Conservation (phyloP, 306 rosid species). For the Sechiopsis laciniata region DNA sequence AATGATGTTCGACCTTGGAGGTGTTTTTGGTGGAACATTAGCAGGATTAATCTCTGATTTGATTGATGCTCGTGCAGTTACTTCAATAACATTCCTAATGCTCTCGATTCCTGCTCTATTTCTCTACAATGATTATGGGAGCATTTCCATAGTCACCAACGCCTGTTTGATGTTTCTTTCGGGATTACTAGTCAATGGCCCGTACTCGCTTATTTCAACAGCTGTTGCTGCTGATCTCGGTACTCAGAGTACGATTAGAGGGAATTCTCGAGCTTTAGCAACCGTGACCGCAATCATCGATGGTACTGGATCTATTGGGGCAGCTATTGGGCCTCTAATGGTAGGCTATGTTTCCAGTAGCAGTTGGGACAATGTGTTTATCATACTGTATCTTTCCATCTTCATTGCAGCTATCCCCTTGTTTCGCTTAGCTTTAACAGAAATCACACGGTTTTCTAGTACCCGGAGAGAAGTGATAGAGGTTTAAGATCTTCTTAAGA, state of each 20-base stretch:
- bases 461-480: conserved; percentile 24
- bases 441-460: conserved; percentile 41
- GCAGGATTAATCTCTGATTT: conserved; percentile 83
- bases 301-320: conserved; percentile 88
- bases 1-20: conserved; percentile 78
- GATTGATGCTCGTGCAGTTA: conserved; percentile 80
- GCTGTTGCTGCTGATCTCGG: conserved; percentile 97
- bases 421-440: conserved; percentile 55
- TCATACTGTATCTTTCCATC: conserved; percentile 61
- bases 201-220: conserved; percentile 77
- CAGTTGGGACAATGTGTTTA: conserved; percentile 84
- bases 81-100: conserved; percentile 60
- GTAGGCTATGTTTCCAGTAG: conserved; percentile 63
- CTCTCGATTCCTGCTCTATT: conserved; percentile 75
- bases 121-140: conserved; percentile 61
- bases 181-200: conserved; percentile 53
- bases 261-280: conserved; percentile 71
- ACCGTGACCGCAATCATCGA: conserved; percentile 87
- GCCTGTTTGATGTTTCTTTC: conserved; percentile 65
- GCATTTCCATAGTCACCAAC: conserved; percentile 64
- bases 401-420: conserved; percentile 57
- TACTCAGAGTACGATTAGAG: conserved; percentile 41
- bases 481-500: conserved; percentile 13
- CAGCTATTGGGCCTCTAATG: conserved; percentile 82
- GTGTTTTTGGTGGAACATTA: conserved; percentile 73